phyloP scores from a whole-genome alignment of 1,284 basidiomycete species.

The Marasmius oreades region DNA sequence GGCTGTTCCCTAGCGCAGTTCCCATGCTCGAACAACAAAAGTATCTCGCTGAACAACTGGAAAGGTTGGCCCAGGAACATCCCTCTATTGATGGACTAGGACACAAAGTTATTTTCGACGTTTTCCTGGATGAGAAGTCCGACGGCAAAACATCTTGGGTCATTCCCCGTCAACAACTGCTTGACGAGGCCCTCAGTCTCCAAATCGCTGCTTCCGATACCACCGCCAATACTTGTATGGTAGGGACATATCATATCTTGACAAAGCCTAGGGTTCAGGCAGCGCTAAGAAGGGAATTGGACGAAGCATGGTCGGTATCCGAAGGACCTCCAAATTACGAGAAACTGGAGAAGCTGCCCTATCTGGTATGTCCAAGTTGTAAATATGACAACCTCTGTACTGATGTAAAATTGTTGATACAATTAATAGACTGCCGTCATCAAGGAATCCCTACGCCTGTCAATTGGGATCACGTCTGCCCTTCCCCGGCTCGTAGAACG shows the following conservation, averaged over 20 bases:
- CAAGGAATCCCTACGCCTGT: constrained; percentile 22
- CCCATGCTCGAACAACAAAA: neutral
- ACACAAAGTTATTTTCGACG: neutral
- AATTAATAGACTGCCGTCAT: constrained; percentile 24
- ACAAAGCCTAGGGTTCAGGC: constrained; percentile 7
- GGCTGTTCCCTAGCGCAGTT: neutral
- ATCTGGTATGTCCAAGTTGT: constrained; percentile 18
- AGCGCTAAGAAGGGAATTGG: constrained; percentile 21
- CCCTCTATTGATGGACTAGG: neutral
- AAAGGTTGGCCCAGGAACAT: neutral
- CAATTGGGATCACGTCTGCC: constrained; percentile 17
- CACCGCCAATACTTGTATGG: constrained; percentile 21
- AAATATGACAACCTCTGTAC: too few species aligned
- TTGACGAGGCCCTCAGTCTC: constrained; percentile 27
- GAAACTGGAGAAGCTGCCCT: constrained; percentile 29
- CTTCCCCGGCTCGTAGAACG: constrained; percentile 19
- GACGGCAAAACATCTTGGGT: neutral
- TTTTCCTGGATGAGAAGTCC: neutral
- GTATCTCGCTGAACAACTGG: neutral
- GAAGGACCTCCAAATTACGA: constrained; percentile 17
- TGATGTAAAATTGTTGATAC: too few species aligned
- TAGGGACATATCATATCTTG: constrained; percentile 20
- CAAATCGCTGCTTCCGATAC: constrained; percentile 29
- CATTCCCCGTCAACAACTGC: constrained; percentile 7
- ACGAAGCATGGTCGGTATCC: constrained; percentile 24